A percentile compares a stretch with the other conserved stretches of the same genome.
Conservation (phyloP, 768 basidiomycete species). For the Russula griseocarnosa region DNA sequence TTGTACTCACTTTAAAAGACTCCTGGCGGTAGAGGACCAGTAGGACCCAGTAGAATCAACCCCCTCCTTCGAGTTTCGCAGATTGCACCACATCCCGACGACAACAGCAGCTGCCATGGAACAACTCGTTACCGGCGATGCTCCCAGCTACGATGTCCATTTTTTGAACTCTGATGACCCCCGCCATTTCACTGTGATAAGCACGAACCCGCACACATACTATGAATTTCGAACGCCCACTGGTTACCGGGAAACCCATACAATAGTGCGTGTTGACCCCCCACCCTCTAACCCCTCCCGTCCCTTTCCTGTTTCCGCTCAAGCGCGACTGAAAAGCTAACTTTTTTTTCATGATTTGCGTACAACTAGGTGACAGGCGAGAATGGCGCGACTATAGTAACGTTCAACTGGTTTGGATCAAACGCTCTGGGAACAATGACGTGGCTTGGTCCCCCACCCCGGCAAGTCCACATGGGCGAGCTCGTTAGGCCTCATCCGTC, state of each 20-base stretch:
- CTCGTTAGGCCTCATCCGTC: constrained; percentile 5
- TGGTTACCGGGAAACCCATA: constrained; percentile 38
- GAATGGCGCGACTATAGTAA: constrained; percentile 4
- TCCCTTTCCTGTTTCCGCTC: neutral
- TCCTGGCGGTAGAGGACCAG: neutral
- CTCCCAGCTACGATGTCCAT: constrained; percentile 40
- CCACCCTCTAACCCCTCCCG: too few species aligned
- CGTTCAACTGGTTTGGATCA: constrained; percentile 17
- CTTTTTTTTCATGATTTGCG: too few species aligned
- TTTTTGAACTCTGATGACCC: constrained; percentile 71
- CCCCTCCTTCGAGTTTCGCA: neutral
- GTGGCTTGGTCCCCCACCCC: neutral
- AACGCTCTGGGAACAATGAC: constrained; percentile 19
- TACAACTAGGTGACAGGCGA: constrained; percentile 6
- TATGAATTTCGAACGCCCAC: constrained; percentile 63
- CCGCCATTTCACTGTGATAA: constrained; percentile 62
- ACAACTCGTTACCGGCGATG: neutral
- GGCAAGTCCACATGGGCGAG: constrained; percentile 10
- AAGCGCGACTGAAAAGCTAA: neutral
- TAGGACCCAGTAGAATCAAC: too few species aligned
- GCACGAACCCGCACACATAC: constrained; percentile 55
- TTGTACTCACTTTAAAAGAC: constrained; percentile 7
- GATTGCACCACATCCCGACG: neutral
- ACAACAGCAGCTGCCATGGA: neutral
- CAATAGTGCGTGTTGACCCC: constrained; percentile 42